Base-by-base conservation (phyloP, 2,329 filamentous ascomycete genomes). In the Cercospora sp. region DNA sequence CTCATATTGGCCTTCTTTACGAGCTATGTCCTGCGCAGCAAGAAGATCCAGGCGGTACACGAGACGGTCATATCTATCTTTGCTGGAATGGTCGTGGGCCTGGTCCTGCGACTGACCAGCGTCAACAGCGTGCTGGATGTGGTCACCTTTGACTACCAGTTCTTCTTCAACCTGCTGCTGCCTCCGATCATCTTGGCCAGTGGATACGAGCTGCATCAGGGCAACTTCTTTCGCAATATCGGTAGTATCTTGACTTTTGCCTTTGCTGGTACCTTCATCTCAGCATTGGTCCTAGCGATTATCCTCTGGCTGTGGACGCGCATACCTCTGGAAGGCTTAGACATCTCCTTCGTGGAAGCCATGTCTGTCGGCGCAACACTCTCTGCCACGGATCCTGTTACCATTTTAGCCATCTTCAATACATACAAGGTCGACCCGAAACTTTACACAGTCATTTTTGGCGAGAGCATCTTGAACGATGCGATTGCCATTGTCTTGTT, bases 391-490 rank as follows among this genome's bases (percentile, higher is more conserved):
- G 95, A 99, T 78, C 95, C 95, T 0, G 94, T 99, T 68, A 99
- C 95, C 0, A 98, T 99, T 75, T 85, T 99, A 64, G 95, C 95
- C 78, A 99, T 99, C 74, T 99, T 99, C 87, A 98, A 97, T 80
- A 91, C 95, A 1, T 99, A 98, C 87, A 98, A 98, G 82, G 95
- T 99, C 75, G 95, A 99, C 76, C 95, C 95, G 2, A 98, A 98
- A 82, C 87, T 99, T 18, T 99, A 99, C 82, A 99, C 95, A 31
- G 90, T 99, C 79, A 99, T 99, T 73, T 99, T 99, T 79, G 95
- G 95, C 78, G 95, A 99, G 82, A 97, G 94, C 7, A 98, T 99
- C 69, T 84, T 99, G 65, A 99, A 99, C 79, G 95, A 99, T 83
- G 95, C 95, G 55, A 94, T 99, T 77, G 95, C 95, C 72, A 99